These are phyloP conservation scores for Plantago rigida DNA, from an alignment of 305 asterid genomes.

Conservation along the genomic window DNA sequence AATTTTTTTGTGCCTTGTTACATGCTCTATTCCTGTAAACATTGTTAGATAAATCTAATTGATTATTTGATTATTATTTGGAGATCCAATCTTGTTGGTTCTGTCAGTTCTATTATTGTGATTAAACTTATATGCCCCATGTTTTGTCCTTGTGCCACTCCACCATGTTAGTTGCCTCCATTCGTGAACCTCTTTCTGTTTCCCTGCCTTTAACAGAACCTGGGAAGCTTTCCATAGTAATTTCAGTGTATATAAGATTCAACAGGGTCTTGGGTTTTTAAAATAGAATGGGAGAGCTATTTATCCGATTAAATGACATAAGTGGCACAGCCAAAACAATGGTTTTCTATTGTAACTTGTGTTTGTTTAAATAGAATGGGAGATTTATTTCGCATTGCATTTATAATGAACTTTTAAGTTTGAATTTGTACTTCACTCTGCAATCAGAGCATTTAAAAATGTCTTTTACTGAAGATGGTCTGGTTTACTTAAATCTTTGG, in stretches of 20 bases:
- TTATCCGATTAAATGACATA: too few relatives aligned
- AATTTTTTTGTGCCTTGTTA: constrained; percentile 1
- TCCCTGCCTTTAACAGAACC: constrained; percentile 24
- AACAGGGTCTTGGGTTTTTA: too few relatives aligned
- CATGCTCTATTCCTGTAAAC: neutral
- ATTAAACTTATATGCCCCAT: constrained; percentile 32
- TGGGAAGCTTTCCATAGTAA: neutral
- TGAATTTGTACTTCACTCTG: too few relatives aligned
- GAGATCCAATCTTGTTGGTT: constrained; percentile 23
- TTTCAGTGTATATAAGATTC: neutral
- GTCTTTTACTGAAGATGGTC: too few relatives aligned
- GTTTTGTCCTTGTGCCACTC: constrained; percentile 32
- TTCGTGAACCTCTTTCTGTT: constrained; percentile 28
- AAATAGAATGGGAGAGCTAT: neutral
- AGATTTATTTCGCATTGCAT: too few relatives aligned
- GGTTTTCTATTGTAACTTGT: too few relatives aligned
- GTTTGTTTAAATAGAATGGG: too few relatives aligned
- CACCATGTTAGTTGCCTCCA: constrained; percentile 45
- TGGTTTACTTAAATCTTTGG: too few relatives aligned
- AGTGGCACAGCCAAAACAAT: too few relatives aligned
- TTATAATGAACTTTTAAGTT: too few relatives aligned
- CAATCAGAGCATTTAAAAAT: too few relatives aligned
- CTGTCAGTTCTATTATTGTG: constrained; percentile 23
- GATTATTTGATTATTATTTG: neutral
- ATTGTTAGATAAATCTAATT: neutral